Conservation (phyloP, 768 basidiomycete species). For the Boletus vinaceobasis region DNA sequence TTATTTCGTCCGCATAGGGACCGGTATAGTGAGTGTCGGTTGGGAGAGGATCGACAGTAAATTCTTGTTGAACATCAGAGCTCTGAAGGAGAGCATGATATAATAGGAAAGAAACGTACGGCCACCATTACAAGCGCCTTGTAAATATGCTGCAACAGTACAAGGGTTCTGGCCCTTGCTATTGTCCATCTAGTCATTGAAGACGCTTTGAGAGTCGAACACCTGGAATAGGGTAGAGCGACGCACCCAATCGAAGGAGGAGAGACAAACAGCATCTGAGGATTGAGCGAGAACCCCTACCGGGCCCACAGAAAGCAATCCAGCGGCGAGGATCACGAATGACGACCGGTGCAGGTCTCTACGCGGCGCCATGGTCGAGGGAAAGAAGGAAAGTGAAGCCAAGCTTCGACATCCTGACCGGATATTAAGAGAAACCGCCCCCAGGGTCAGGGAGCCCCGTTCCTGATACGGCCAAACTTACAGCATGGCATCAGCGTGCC, state of each 20-base stretch:
- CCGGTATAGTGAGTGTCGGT: slow-evolving; percentile 25
- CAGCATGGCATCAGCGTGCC: neutral
- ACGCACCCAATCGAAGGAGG: slow-evolving; percentile 29
- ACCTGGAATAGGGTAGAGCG: too few species aligned
- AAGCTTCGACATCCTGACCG: neutral
- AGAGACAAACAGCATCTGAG: slow-evolving; percentile 19
- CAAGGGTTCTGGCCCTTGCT: slow-evolving; percentile 48
- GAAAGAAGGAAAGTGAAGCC: neutral
- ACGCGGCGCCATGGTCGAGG: slow-evolving; percentile 8
- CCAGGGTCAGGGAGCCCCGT: neutral
- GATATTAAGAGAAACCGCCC: neutral
- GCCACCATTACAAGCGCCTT: slow-evolving; percentile 41
- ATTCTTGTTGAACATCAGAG: slow-evolving; percentile 29
- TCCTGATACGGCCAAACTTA: slow-evolving; percentile 14
- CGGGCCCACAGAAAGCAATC: slow-evolving; percentile 18
- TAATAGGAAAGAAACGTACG: slow-evolving; percentile 31
- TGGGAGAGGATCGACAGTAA: slow-evolving; percentile 39
- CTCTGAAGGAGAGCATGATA: slow-evolving; percentile 6
- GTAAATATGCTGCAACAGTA: slow-evolving; percentile 40
- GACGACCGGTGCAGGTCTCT: slow-evolving; percentile 8
- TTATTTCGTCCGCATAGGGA: slow-evolving; percentile 30
- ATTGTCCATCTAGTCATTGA: slow-evolving; percentile 33
- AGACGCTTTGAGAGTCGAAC: neutral
- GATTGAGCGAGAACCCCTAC: slow-evolving; percentile 20
- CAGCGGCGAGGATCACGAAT: slow-evolving; percentile 16